Percentiles rank a stretch among this genome's conserved stretches.
Conservation (phyloP, 2,329 filamentous ascomycete species). For the Claviceps sp. region DNA sequence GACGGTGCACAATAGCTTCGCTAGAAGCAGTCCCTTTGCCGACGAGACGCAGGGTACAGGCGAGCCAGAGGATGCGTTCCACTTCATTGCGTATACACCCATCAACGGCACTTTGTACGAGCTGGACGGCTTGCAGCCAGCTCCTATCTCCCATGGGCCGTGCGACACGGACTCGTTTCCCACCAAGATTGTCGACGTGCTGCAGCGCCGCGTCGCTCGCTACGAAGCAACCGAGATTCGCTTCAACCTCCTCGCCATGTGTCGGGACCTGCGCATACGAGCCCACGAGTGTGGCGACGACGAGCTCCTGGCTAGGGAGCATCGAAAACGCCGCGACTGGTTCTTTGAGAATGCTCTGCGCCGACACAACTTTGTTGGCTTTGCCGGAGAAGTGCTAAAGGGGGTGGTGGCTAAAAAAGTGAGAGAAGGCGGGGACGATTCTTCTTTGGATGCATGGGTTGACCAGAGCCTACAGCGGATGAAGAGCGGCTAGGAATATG, state of each 20-base stretch:
- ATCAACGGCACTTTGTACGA: constrained; percentile 77
- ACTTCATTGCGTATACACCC: constrained; percentile 91
- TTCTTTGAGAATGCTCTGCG: constrained; percentile 88
- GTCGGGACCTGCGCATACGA: constrained; percentile 63
- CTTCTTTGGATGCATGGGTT: constrained; percentile 60
- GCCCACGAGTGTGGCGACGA: constrained; percentile 72
- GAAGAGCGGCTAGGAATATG: constrained; percentile 25
- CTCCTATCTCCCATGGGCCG: constrained; percentile 75
- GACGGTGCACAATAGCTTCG: constrained; percentile 81
- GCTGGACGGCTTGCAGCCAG: constrained; percentile 85
- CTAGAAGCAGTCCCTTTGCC: constrained; percentile 75
- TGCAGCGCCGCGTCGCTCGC: constrained; percentile 68
- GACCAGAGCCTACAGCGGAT: constrained; percentile 49
- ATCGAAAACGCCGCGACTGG: constrained; percentile 76
- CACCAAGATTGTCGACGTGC: constrained; percentile 67
- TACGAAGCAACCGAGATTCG: constrained; percentile 82
- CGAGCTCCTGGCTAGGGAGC: constrained; percentile 65
- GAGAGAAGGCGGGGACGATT: constrained; percentile 41
- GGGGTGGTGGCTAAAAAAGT: constrained; percentile 68
- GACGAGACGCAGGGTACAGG: constrained; percentile 65
- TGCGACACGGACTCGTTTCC: constrained; percentile 63
- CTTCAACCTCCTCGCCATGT: constrained; percentile 92
- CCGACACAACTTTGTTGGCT: constrained; percentile 91
- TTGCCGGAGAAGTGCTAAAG: constrained; percentile 81
- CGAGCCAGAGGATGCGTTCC: constrained; percentile 79